A percentile compares a stretch with the other conserved stretches of the same genome.
phyloP scores from a whole-genome alignment of 2,329 filamentous ascomycete species.

The Neofusicoccum umdonicola region DNA sequence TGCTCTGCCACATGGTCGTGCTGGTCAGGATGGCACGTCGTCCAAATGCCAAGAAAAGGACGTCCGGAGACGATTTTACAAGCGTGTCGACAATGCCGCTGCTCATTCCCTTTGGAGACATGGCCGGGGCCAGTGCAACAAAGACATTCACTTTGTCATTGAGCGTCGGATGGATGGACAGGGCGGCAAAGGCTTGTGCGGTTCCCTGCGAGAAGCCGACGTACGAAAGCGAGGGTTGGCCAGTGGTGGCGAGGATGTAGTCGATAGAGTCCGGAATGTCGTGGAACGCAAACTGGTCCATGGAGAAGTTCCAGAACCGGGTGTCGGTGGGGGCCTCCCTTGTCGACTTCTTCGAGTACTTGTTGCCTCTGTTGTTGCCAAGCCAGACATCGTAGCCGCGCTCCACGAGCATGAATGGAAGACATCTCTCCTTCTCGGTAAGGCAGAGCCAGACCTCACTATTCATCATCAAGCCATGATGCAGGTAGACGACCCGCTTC shows the following conservation, averaged over 20 bases:
- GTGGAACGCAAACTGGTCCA: conserved; percentile 96
- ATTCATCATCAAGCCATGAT: conserved; percentile 97
- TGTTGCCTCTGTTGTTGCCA: conserved; percentile 97
- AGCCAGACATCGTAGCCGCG: conserved; percentile 96
- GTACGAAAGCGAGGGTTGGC: conserved; percentile 83
- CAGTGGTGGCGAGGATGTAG: conserved; percentile 83
- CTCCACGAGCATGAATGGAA: conserved; percentile 87
- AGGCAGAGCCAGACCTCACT: conserved; percentile 97
- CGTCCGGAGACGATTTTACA: conserved; percentile 87
- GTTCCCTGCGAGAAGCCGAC: conserved; percentile 97
- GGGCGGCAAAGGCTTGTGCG: conserved; percentile 89
- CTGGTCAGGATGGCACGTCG: conserved; percentile 87
- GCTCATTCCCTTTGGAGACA: conserved; percentile 88
- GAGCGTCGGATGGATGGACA: conserved; percentile 87
- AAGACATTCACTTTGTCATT: conserved; percentile 95
- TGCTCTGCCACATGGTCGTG: conserved; percentile 94
- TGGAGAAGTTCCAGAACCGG: conserved; percentile 95
- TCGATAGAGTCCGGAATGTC: conserved; percentile 94
- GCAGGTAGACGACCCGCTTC: conserved; percentile 89
- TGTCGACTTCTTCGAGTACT: conserved; percentile 95
- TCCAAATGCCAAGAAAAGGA: conserved; percentile 90
- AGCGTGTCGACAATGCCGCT: conserved; percentile 91
- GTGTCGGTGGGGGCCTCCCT: conserved; percentile 69
- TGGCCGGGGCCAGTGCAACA: conserved; percentile 90
- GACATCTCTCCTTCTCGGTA: conserved; percentile 78